Base-by-base conservation (phyloP, 805 yeast species). In the Starmerella stellata region DNA sequence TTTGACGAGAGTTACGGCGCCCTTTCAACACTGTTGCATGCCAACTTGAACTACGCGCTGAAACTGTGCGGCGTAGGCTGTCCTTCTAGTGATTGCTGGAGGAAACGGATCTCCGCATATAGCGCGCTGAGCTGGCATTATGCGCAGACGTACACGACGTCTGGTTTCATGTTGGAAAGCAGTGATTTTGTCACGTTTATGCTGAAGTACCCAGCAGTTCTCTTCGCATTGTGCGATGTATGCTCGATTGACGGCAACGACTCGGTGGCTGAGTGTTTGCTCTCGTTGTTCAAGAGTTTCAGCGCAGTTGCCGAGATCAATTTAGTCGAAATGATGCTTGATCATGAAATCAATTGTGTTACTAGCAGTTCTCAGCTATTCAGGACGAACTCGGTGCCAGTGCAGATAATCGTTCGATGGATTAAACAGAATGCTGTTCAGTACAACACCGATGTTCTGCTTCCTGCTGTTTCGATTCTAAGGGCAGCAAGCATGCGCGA, bases 201-300 rank as follows among this genome's bases (percentile, higher is more conserved):
- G 23, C 5, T 15, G 16, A 16, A 19, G 18, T 16, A 32, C 18
- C 35, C 35, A 5, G 35, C 25, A 5, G 11, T 32, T 15, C 5
- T 32, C 11, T 20, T n/a, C 18, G 23, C 35, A 5, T 16, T 32
- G 17, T 32, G 35, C 25, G 35, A 32, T 21, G 35, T 32, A 7
- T 32, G 35, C 25, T 32, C 35, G 5, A 16, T 32, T 9, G 35
- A 32, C 11, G 35, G 35, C 5, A 32, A 32, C 15, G 35, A 32
- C 25, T 7, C 18, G n/a, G 7, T 32, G 9, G 23, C 35, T 14
- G 18, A n/a, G 15, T 8, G 17, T 20, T 15, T 32, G 8, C 15
- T 32, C 16, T 9, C 35, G 8, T 15, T 32, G 35, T 32, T 32
- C 25, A 21, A 15, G 17, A n/a, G 35, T n/a, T 23, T 9, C 23